Percentiles rank a stretch among this genome's conserved stretches.
These are phyloP conservation scores for Penicillium sp. DNA, from an alignment of 2,329 filamentous ascomycete genomes.

Conservation along the genomic window DNA sequence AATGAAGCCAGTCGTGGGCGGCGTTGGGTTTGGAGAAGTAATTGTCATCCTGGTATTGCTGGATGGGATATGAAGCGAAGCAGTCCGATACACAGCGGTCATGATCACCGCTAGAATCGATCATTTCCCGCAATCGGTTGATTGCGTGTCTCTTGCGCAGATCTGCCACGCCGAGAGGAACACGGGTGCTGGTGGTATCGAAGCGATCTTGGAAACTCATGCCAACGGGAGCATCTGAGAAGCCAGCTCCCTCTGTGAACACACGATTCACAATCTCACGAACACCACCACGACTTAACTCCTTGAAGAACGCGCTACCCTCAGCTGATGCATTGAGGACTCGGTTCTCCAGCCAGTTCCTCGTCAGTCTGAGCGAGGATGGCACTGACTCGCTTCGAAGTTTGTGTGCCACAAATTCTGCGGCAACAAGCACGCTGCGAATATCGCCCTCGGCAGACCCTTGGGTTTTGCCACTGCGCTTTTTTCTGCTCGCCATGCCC, in stretches of 20 bases:
- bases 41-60: constrained; percentile 89
- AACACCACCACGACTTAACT: constrained; percentile 61
- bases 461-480: constrained; percentile 46
- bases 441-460: constrained; percentile 57
- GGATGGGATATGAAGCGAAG: constrained; percentile 80
- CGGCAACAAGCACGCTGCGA: constrained; percentile 63
- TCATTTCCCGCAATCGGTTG: constrained; percentile 59
- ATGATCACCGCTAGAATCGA: constrained; percentile 62
- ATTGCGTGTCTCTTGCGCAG: constrained; percentile 60
- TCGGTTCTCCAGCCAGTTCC: constrained; percentile 61
- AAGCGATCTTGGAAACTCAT: constrained; percentile 40
- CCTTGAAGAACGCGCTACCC: constrained; percentile 55
- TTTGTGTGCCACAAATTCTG: constrained; percentile 65
- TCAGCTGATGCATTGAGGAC: constrained; percentile 55
- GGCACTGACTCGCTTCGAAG: constrained; percentile 48
- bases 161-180: constrained; percentile 58
- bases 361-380: constrained; percentile 50
- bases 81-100: constrained; percentile 68
- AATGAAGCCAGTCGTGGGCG: constrained; percentile 93
- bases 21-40: constrained; percentile 82
- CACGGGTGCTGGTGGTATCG: constrained; percentile 27
- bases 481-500: constrained; percentile 61
- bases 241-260: constrained; percentile 64
- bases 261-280: constrained; percentile 66
- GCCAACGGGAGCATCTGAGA: constrained; percentile 48